phyloP scores from a whole-genome alignment of 192 early-diverging fungal genomes.

The Bifiguratus adelaidae region DNA sequence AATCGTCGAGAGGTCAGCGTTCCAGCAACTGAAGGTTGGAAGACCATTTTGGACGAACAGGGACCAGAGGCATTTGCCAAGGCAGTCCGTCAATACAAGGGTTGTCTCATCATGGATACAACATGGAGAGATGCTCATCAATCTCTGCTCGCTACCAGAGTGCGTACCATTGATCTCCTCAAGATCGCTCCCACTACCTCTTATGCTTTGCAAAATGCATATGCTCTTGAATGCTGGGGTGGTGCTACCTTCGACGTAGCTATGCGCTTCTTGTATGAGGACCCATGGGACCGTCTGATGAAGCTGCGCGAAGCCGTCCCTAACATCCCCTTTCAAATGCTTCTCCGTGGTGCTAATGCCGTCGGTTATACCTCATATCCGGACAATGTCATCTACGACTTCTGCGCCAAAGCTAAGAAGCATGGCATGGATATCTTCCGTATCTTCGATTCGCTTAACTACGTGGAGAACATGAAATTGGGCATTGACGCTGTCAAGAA shows the following conservation, averaged over 20 bases:
- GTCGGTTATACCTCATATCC: conserved; percentile 97
- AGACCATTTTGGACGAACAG: conserved; percentile 72
- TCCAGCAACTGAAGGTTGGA: conserved; percentile 72
- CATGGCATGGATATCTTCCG: conserved; percentile 95
- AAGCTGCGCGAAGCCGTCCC: conserved; percentile 78
- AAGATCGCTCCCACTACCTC: conserved; percentile 83
- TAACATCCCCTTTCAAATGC: conserved; percentile 98
- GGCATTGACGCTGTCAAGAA: conserved; percentile 89
- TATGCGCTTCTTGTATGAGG: conserved; percentile 93
- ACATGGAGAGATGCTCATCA: conserved; percentile 98
- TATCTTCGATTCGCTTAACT: conserved; percentile 97
- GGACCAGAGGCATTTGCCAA: conserved; percentile 88
- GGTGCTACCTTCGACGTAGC: conserved; percentile 97
- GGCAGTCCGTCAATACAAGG: conserved; percentile 79
- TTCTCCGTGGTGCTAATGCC: conserved; percentile 95
- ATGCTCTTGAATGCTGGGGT: conserved; percentile 96
- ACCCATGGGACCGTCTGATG: conserved; percentile 92
- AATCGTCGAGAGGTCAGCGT: conserved; percentile 28
- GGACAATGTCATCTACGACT: conserved; percentile 95
- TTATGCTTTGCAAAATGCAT: conserved; percentile 78
- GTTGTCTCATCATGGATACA: conserved; percentile 91
- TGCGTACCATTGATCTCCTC: conserved; percentile 79
- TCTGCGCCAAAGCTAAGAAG: conserved; percentile 82
- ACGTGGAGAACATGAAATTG: conserved; percentile 89
- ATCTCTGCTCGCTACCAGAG: conserved; percentile 87